A percentile compares a stretch with the other conserved stretches of the same genome.
These are phyloP conservation scores for Quercus rubra DNA, from an alignment of 306 rosid genomes.

Conservation along the genomic window DNA sequence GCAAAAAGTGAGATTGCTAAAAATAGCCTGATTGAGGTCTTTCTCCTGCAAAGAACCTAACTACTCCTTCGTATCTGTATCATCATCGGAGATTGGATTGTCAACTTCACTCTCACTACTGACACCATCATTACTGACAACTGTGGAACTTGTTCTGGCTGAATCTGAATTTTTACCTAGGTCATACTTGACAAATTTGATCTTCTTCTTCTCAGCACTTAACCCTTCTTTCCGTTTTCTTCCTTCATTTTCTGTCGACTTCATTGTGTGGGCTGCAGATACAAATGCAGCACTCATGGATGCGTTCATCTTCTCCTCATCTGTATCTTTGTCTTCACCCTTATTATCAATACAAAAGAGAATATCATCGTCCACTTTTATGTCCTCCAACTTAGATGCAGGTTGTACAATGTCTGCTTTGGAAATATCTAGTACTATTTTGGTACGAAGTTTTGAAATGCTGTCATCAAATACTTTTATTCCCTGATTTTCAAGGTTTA, in stretches of 20 bases:
- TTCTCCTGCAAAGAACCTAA: constrained; percentile 1
- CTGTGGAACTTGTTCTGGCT: constrained; percentile 22
- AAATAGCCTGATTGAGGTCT: constrained; percentile 2
- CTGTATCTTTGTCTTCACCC: constrained; percentile 31
- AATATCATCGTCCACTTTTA: constrained; percentile 43
- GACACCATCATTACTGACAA: constrained; percentile 27
- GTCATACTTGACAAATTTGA: constrained; percentile 55
- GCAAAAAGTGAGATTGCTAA: not conserved
- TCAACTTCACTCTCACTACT: constrained; percentile 59
- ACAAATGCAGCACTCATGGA: constrained; percentile 44
- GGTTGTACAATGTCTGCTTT: constrained; percentile 20
- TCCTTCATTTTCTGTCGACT: constrained; percentile 23
- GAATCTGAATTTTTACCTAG: constrained; percentile 19
- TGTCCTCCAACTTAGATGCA: constrained; percentile 27
- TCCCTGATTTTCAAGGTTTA: constrained; percentile 63
- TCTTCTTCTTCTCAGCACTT: constrained; percentile 30
- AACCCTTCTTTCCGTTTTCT: constrained; percentile 46
- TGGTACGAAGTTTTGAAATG: constrained; percentile 30
- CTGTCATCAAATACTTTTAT: constrained; percentile 57
- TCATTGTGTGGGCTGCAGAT: constrained; percentile 56
- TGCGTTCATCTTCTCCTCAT: constrained; percentile 31
- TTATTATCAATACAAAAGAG: constrained; percentile 54
- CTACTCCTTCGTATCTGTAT: constrained; percentile 29
- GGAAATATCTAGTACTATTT: constrained; percentile 27
- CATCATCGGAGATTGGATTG: constrained; percentile 49